These are phyloP conservation scores for Panicum hallii DNA, from an alignment of 202 grass and related monocot genomes.

Conservation along the genomic window DNA sequence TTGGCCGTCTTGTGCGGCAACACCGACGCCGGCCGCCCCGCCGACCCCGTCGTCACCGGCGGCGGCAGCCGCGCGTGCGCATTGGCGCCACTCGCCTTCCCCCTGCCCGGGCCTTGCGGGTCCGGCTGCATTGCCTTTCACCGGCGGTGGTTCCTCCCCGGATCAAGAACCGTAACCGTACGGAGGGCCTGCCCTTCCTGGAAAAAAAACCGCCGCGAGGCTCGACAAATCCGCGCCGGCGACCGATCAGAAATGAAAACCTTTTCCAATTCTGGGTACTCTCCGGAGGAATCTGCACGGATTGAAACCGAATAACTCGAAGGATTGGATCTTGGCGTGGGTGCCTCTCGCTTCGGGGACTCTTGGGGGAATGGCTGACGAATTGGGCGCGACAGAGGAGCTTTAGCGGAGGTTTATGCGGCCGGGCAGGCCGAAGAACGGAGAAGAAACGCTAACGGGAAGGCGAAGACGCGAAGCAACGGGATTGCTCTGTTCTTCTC, in stretches of 20 bases:
- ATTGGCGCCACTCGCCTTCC: constrained; percentile 44
- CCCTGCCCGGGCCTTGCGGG: constrained; percentile 48
- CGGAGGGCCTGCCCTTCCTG: constrained; percentile 26
- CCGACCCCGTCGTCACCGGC: constrained; percentile 45
- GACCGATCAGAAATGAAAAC: constrained; percentile 32
- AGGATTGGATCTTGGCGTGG: constrained; percentile 49
- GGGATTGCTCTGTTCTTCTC: constrained; percentile 23
- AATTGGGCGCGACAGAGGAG: constrained; percentile 24
- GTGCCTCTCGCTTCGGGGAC: constrained; percentile 24
- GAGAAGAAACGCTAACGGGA: constrained; percentile 2
- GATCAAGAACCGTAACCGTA: constrained; percentile 46
- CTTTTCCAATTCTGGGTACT: constrained; percentile 4
- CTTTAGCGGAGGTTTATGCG: constrained; percentile 50
- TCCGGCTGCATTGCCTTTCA: constrained; percentile 54
- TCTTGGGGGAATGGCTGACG: constrained; percentile 19
- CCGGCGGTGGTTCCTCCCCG: not conserved
- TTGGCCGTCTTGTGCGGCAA: constrained; percentile 90
- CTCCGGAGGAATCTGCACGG: constrained; percentile 17
- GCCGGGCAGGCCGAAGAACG: not conserved
- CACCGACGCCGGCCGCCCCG: constrained; percentile 73
- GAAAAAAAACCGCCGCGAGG: constrained; percentile 42
- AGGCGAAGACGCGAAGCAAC: constrained; percentile 29
- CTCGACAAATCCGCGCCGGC: constrained; percentile 24
- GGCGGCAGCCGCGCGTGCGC: constrained; percentile 47
- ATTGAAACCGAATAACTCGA: constrained; percentile 18